Percentiles rank a stretch among this genome's conserved stretches.
These are phyloP conservation scores for Taiozyma sp. DNA, from an alignment of 1,139 yeast species.

Conservation along the genomic window DNA sequence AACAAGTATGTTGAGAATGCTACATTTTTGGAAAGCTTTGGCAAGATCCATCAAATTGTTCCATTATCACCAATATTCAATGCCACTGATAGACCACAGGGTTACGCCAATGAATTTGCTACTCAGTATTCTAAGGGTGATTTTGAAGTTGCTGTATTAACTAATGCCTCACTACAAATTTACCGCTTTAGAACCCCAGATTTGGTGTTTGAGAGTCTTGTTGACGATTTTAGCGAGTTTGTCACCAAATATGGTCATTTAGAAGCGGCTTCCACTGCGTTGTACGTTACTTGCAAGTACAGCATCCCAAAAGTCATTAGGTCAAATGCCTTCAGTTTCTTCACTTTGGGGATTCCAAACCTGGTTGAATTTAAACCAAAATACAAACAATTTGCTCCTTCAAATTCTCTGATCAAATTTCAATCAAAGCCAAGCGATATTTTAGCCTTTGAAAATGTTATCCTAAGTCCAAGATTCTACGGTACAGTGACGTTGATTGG, in stretches of 20 bases:
- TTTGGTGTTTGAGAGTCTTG: conserved; percentile 61
- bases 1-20: conserved; percentile 77
- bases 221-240: conserved; percentile 52
- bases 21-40: conserved; percentile 59
- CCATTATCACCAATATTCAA: conserved; percentile 66
- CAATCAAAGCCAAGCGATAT: neutral
- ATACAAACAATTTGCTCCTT: conserved; percentile 15
- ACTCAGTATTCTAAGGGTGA: conserved; percentile 68
- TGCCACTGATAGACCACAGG: conserved; percentile 68
- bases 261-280: conserved; percentile 84
- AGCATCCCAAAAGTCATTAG: conserved; percentile 49
- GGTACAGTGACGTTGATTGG: conserved; percentile 82
- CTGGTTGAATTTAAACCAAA: conserved; percentile 31
- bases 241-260: conserved; percentile 52
- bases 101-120: conserved; percentile 79
- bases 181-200: conserved; percentile 79
- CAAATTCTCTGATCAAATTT: conserved; percentile 1
- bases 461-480: conserved; percentile 85
- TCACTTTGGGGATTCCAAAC: conserved; percentile 33
- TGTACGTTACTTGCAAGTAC: conserved; percentile 75
- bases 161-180: conserved; percentile 71
- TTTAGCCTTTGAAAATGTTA: conserved; percentile 56
- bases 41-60: conserved; percentile 66
- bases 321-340: conserved; percentile 32
- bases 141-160: conserved; percentile 72